Conservation (phyloP, 768 basidiomycete genomes). For the Russula griseocarnosa region DNA sequence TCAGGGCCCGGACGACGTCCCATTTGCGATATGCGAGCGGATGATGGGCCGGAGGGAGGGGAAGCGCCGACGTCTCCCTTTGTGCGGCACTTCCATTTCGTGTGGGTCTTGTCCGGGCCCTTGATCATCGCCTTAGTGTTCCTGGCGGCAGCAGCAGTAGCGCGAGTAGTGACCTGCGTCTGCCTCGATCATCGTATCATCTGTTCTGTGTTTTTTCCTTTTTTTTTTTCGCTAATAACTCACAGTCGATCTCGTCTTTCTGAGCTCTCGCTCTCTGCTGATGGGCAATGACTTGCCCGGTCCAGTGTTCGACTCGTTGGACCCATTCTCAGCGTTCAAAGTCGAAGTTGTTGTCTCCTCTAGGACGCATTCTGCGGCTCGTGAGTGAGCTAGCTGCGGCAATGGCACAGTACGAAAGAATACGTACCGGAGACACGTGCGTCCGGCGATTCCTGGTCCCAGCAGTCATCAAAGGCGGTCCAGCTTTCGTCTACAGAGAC, state of each 20-base stretch:
- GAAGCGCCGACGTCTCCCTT: background rate
- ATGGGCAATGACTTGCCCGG: background rate
- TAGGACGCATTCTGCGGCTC: background rate
- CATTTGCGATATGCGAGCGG: constrained; percentile 8
- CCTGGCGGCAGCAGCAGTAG: constrained; percentile 2
- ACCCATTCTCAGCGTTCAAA: background rate
- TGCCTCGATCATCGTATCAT: constrained; percentile 5
- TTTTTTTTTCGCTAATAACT: constrained; percentile 12
- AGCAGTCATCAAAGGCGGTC: background rate
- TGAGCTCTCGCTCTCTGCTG: background rate
- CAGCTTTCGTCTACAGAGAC: background rate
- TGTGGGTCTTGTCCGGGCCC: constrained; percentile 19
- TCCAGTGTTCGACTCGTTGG: background rate
- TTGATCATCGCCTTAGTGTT: constrained; percentile 8
- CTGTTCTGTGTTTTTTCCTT: background rate
- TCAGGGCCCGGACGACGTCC: constrained; percentile 5
- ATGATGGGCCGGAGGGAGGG: constrained; percentile 7
- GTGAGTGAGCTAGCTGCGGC: background rate
- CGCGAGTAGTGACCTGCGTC: constrained; percentile 13
- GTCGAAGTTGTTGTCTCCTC: background rate
- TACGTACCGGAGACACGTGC: constrained; percentile 2
- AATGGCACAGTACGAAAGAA: background rate
- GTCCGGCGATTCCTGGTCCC: background rate
- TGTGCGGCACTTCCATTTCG: constrained; percentile 19
- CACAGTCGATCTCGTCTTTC: constrained; percentile 16